Evolutionary conservation across 805 yeast species (phyloP).

Genomic region (Saturnispora bothae): DNA sequence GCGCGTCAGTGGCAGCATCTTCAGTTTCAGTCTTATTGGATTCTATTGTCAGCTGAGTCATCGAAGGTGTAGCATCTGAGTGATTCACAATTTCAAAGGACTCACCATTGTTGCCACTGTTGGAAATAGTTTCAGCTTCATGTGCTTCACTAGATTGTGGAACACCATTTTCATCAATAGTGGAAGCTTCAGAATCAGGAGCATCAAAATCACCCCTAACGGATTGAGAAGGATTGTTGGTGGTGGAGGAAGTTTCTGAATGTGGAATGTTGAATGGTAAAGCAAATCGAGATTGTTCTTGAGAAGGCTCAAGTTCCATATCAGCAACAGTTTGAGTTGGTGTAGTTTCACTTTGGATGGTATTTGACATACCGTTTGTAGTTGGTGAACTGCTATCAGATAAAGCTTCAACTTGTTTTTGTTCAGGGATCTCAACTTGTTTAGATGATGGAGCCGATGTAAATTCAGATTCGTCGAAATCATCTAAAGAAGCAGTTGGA

Average conservation of each 20-base stretch:
- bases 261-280: conserved; percentile 51
- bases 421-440: conserved; percentile 1
- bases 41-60: background rate
- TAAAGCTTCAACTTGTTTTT: background rate
- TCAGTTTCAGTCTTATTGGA: conserved; percentile 3
- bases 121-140: conserved; percentile 6
- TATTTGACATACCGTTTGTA: conserved; percentile 14
- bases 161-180: conserved; percentile 24
- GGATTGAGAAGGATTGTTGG: conserved; percentile 83
- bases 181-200: conserved; percentile 29
- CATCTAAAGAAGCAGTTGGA: conserved; percentile 26
- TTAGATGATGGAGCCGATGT: conserved; percentile 1
- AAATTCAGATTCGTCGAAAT: conserved; percentile 21
- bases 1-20: conserved; percentile 1
- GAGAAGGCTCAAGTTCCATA: conserved; percentile 2
- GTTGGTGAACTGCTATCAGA: conserved; percentile 18
- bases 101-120: conserved; percentile 26
- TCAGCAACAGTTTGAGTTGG: conserved; percentile 37
- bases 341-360: conserved; percentile 20
- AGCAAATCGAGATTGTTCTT: conserved; percentile 19
- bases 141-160: conserved; percentile 23
- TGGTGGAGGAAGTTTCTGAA: conserved; percentile 82
- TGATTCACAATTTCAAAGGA: conserved; percentile 46
- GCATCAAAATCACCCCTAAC: conserved; percentile 66
- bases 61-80: conserved; percentile 26